These are phyloP conservation scores for Pichia nanzhaoensis DNA, from an alignment of 805 yeast species.

Conservation along the genomic window DNA sequence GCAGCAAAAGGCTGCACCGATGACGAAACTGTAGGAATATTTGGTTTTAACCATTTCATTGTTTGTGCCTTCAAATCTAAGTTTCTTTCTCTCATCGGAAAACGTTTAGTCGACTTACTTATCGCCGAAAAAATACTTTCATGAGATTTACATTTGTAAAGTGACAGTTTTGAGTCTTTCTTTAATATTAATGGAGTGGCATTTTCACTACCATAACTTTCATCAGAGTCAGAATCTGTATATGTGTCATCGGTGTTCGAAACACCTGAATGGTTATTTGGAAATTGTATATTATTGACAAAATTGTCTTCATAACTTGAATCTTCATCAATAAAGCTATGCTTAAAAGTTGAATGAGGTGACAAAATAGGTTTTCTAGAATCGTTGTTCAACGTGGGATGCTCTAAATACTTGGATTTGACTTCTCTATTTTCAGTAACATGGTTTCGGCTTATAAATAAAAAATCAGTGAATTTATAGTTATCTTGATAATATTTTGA, in stretches of 20 bases:
- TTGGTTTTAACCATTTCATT: conserved; percentile 28
- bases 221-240: conserved; percentile 15
- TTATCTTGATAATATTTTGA: conserved; percentile 6
- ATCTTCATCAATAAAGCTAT: conserved; percentile 13
- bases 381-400: neutral
- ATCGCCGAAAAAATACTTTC: conserved; percentile 24
- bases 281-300: neutral
- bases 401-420: neutral
- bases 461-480: neutral
- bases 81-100: conserved; percentile 7
- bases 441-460: neutral
- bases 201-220: conserved; percentile 22
- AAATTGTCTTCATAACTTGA: neutral
- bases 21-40: conserved; percentile 18
- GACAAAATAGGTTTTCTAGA: conserved; percentile 8
- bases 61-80: conserved; percentile 25
- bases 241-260: neutral
- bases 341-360: conserved; percentile 19
- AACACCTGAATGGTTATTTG: neutral
- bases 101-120: neutral
- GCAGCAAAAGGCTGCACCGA: conserved; percentile 2
- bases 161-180: conserved; percentile 9
- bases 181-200: conserved; percentile 19
- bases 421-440: neutral
- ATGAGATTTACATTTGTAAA: conserved; percentile 22